Evolutionary conservation across 129 eudicot species (phyloP), one percentile per base, ranked within the genome.

Genomic region (Daucus carota): DNA sequence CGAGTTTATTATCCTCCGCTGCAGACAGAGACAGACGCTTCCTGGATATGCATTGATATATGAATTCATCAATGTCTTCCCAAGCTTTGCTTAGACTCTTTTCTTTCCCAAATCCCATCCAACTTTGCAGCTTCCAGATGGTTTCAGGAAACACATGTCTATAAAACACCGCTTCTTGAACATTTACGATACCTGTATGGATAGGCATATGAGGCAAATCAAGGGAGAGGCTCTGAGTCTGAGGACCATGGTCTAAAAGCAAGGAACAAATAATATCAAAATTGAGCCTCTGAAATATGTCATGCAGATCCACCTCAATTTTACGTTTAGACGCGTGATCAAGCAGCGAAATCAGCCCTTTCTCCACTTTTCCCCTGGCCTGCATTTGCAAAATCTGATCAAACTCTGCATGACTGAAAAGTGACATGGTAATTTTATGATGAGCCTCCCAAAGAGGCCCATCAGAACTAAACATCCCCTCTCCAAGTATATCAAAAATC

Each of bases 91-190:
- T 83, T 20, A 85, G 42, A 54, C 75, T 85, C 82, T 74, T 83
- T 77, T 89, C 96, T 34, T 76, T 83, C 0, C 96, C 96, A 31
- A 87, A 32, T 6, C 73, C 46, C 15, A 90, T 80, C 84, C 62
- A 85, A 52, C 62, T 52, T 52, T 52, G 62, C 62, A 52, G 62
- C 62, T 52, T 52, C 62, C 62, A 52, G 8, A 52, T 1, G 62
- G 28, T 52, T 52, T 52, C 62, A 52, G 62, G 62, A 52, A 52
- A 29, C 22, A 80, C 2, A 68, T 89, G 92, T 72, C 96, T 77
- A 73, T 76, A 63, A 43, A 89, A 26, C 10, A 87, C 12, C 0
- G 90, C 85, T 48, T 82, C 92, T 76, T 67, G 78, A 2, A 71
- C 73, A 1, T 72, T 83, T 6, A 74, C 47, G 41, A 88, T 75